A percentile compares a stretch with the other conserved stretches of the same genome.
These are phyloP conservation scores for Neurospora intermedia DNA, from an alignment of 495 filamentous ascomycete species.

Conservation along the genomic window DNA sequence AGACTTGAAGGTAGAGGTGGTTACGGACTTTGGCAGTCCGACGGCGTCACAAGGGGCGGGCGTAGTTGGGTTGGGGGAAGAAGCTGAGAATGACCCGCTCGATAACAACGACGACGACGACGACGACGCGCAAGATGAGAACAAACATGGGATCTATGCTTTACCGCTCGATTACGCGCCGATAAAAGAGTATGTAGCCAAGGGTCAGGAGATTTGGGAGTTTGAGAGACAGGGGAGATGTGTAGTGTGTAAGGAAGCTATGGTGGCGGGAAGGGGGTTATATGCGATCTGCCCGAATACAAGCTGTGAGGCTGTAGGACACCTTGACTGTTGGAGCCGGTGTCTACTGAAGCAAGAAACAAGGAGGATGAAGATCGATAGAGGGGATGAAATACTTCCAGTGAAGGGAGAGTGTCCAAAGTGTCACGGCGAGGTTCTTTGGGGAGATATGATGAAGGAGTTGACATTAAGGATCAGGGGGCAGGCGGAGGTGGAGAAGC, in stretches of 20 bases:
- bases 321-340: conserved; percentile 66
- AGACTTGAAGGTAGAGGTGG: conserved; percentile 18
- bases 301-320: conserved; percentile 55
- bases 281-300: conserved; percentile 60
- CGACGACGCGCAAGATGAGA: conserved; percentile 1
- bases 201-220: conserved; percentile 54
- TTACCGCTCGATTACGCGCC: conserved; percentile 57
- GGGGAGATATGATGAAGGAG: conserved; percentile 75
- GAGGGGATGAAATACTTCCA: conserved; percentile 49
- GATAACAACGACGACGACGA: neutral
- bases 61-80: neutral
- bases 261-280: conserved; percentile 39
- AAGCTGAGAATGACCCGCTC: neutral
- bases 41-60: neutral
- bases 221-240: conserved; percentile 49
- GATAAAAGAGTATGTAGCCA: conserved; percentile 59
- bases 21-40: conserved; percentile 40
- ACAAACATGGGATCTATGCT: conserved; percentile 37
- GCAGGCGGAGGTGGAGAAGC: conserved; percentile 48
- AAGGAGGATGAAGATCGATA: neutral
- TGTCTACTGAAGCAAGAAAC: conserved; percentile 41
- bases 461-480: conserved; percentile 61
- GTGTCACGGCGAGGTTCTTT: conserved; percentile 52
- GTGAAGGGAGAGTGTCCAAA: conserved; percentile 59
- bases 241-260: conserved; percentile 45